Evolutionary conservation across 495 filamentous ascomycete genomes (phyloP), one percentile per base, ranked within the genome.

Genomic region (Trichoderma erinaceum): DNA sequence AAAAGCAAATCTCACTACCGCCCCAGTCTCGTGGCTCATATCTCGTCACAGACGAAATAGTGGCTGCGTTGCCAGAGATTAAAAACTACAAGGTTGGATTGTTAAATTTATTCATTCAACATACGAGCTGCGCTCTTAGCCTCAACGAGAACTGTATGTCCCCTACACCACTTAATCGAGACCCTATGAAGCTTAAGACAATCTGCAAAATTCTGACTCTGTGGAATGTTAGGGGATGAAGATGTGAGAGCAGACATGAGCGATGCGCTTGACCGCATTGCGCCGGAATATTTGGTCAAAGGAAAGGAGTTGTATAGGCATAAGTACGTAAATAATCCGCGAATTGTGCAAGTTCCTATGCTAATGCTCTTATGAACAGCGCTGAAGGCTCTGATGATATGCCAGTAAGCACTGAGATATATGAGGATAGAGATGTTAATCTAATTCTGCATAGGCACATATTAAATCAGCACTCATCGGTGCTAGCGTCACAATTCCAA

Each of bases 71-170:
- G 0, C 92, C 93, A 4, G 90, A 97, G 77, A 80, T 99, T 71
- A 79, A 78, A 63, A 71, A 80, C 68, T 95, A 96, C 85, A 92
- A 92, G 76, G 83, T 93, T 69, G 95, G 95, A 41, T 80, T 98
- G 68, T 80, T 98, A 69, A 87, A 96, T 73, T 83, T 97, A 61
- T 97, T 97, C 78, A 80, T 96, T 58, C 92, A 97, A 79, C 93
- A 97, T 79, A 97, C 93, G 29, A 90, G 86, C 75, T 93, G 90
- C 78, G 93, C 89, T 50, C 81, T 97, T 66, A 89, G 85, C 67
- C 77, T 97, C 70, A 97, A 99, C 77, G 95, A 99, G 86, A 98
- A 98, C 79, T 99, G 92, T 96, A 81, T 21, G 90, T 91, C 76
- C 90, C 93, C 15, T 68, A 68, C 64, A 64, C 32, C 3, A 68